phyloP scores from a whole-genome alignment of 2,329 filamentous ascomycete genomes.

The Grosmannia clavigera region DNA sequence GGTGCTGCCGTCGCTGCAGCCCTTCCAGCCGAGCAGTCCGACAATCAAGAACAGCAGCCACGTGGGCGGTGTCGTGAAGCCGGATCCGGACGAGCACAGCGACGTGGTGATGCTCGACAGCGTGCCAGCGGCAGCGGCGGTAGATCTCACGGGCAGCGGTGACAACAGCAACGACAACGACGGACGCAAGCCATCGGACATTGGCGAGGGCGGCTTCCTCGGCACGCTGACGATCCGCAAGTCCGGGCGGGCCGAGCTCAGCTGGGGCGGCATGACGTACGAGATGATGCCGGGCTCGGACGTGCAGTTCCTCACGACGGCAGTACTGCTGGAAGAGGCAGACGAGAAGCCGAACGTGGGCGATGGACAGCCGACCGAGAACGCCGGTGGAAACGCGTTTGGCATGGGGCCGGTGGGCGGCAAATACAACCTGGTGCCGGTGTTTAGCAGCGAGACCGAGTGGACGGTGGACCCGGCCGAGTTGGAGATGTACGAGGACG shows the following conservation, averaged over 20 bases:
- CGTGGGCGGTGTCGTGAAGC: constrained; percentile 21
- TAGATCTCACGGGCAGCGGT: constrained; percentile 32
- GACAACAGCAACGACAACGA: constrained; percentile 10
- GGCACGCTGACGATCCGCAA: constrained; percentile 48
- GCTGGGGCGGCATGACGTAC: constrained; percentile 47
- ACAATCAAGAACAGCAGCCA: not conserved
- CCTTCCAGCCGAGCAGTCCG: constrained; percentile 6
- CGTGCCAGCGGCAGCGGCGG: constrained; percentile 16
- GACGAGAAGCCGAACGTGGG: constrained; percentile 33
- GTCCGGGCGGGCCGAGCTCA: constrained; percentile 49
- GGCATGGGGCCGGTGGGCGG: constrained; percentile 53
- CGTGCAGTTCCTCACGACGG: constrained; percentile 42
- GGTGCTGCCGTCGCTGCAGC: constrained; percentile 42
- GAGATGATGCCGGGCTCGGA: constrained; percentile 40
- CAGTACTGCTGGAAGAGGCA: constrained; percentile 45
- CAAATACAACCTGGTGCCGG: constrained; percentile 46
- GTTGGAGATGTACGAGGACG: not conserved
- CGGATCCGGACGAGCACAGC: constrained; percentile 23
- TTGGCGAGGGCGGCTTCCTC: constrained; percentile 37
- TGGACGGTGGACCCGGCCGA: constrained; percentile 26
- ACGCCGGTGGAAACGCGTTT: constrained; percentile 33
- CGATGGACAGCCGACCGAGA: constrained; percentile 9
- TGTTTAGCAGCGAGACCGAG: constrained; percentile 45
- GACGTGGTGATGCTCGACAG: constrained; percentile 26
- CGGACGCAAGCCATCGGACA: constrained; percentile 17